Evolutionary conservation across 306 rosid species (phyloP), one percentile per base, ranked within the genome.

Genomic region (Arachis hypogaea): DNA sequence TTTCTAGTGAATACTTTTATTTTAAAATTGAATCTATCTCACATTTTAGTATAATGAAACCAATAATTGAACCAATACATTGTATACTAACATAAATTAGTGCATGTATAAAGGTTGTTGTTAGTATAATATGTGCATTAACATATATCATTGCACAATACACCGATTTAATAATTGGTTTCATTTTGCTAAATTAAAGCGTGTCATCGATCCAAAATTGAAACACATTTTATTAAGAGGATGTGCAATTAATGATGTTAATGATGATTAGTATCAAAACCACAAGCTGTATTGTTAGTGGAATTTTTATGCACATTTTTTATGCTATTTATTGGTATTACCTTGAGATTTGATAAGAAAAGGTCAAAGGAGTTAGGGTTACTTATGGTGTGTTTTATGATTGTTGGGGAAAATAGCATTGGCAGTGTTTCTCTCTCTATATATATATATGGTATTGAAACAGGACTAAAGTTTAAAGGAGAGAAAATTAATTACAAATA

Each of bases 231-330:
- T 81, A 7, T 77, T 90, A n/a, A 96, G 98, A 5, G 98, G 96
- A 5, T 92, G 98, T 82, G 77, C 84, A 4, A 68, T 91, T 55
- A 28, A 16, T 8, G 82, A 72, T 3, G 62, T 22, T 22, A 1
- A 22, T 16, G 16, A 16, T 16, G 16, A 16, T 16, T 16, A 16
- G 16, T 22, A 22, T 5, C 52, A 52, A 52, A 65, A 64, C 66
- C 6, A 1, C 12, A n/a, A 1, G 47, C 73, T 0, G 92, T 96
- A 2, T 79, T 92, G 65, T 2, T 84, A 11, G 61, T 90, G 50
- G 96, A 90, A 58, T 79, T 88, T 29, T 60, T 81, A 9, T 90
- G 92, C 86, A 86, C 98, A 1, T 90, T 85, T 76, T 57, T 86
- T 78, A 87, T 92, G 7, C 88, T 92, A 7, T 90, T 85, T 49